Percentiles rank a stretch among this genome's conserved stretches.
These are phyloP conservation scores for Calonectria pseudoreteaudii DNA, from an alignment of 2,329 filamentous ascomycete genomes.

Conservation along the genomic window DNA sequence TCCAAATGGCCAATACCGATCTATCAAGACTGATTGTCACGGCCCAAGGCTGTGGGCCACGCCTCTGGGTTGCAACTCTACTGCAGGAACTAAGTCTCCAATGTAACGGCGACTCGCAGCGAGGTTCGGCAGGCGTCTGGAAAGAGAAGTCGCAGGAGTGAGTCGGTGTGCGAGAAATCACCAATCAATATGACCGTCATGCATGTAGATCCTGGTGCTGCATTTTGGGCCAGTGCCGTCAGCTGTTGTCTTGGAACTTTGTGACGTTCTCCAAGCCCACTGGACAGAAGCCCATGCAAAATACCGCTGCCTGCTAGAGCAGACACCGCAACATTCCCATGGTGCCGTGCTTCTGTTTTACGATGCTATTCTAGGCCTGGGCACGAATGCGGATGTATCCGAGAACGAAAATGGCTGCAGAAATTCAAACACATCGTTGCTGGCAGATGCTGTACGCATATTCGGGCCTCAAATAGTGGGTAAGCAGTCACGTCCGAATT, in stretches of 20 bases:
- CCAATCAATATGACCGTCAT: not conserved
- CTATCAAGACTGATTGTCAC: constrained; percentile 1
- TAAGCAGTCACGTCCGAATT: constrained; percentile 7
- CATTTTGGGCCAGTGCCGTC: not conserved
- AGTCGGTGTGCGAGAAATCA: constrained; percentile 10
- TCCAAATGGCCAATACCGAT: constrained; percentile 7
- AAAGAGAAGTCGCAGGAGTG: not conserved
- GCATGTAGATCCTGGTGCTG: constrained; percentile 12
- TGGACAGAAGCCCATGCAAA: not conserved
- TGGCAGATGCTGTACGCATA: not conserved
- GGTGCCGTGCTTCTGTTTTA: not conserved
- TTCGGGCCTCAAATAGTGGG: constrained; percentile 6
- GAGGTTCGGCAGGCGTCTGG: not conserved
- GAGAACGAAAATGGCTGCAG: constrained; percentile 1
- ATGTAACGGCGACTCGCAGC: not conserved
- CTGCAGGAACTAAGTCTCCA: constrained; percentile 9
- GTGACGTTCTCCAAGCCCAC: constrained; percentile 5
- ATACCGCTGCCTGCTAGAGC: not conserved
- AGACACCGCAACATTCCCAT: constrained; percentile 10
- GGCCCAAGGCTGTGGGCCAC: constrained; percentile 8
- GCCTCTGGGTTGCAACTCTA: constrained; percentile 4
- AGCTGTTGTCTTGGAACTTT: constrained; percentile 11
- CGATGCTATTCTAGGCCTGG: constrained; percentile 4
- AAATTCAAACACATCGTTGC: not conserved
- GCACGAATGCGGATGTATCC: constrained; percentile 5